Conservation (phyloP, 352 stramenopile genomes). For the Thalassiosira mediterranea region DNA sequence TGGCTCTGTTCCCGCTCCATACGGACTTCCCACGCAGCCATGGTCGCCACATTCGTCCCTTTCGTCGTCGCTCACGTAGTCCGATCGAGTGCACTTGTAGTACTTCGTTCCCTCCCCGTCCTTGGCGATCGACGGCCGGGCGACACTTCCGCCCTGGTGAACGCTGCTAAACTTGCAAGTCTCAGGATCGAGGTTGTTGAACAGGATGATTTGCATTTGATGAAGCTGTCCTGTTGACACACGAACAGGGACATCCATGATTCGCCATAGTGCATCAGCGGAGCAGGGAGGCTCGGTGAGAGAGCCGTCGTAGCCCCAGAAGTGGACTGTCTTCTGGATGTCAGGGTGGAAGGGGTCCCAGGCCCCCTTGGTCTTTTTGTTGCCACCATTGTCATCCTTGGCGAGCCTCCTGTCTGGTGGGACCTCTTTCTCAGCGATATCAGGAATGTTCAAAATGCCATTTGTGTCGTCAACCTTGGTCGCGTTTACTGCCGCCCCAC, state of each 20-base stretch:
- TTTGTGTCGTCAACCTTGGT: no score
- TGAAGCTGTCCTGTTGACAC: conserved; percentile 66
- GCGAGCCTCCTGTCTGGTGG: not conserved
- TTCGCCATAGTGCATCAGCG: conserved; percentile 57
- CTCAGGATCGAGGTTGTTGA: conserved; percentile 43
- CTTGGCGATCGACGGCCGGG: conserved; percentile 23
- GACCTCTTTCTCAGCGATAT: no score
- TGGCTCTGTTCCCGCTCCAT: conserved; percentile 20
- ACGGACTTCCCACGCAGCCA: conserved; percentile 26
- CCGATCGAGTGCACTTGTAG: conserved; percentile 48
- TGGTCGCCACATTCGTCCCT: conserved; percentile 31
- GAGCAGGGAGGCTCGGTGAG: conserved; percentile 78
- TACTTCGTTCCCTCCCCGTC: conserved; percentile 14
- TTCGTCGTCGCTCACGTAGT: conserved; percentile 51
- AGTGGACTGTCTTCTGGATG: conserved; percentile 70
- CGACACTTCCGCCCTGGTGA: conserved; percentile 45
- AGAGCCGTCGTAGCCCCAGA: conserved; percentile 80
- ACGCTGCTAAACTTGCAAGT: conserved; percentile 39
- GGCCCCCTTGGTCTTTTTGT: conserved; percentile 1
- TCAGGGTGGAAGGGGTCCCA: conserved; percentile 73
- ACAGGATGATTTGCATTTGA: conserved; percentile 73
- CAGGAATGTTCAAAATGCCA: no score
- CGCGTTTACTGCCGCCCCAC: not conserved
- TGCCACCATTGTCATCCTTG: not conserved
- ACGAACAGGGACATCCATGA: conserved; percentile 70